A percentile compares a stretch with the other conserved stretches of the same genome.
phyloP scores from a whole-genome alignment of 1,284 basidiomycete genomes.

The Phaffia rhodozyma region DNA sequence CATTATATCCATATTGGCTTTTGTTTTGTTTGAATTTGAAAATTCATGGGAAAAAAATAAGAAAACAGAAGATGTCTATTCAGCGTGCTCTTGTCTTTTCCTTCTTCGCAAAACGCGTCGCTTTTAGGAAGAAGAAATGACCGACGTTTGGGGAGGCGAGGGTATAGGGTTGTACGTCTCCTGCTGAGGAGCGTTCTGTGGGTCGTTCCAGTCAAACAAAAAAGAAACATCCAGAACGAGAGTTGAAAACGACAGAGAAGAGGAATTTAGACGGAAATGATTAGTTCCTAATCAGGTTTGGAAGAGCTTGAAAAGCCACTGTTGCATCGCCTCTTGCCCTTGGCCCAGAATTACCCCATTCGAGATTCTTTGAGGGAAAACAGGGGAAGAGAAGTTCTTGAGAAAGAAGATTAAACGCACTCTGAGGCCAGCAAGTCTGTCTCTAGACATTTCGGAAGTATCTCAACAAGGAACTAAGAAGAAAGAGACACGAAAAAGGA shows the following conservation, averaged over 20 bases:
- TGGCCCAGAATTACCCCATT: no score
- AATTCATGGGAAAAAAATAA: neutral
- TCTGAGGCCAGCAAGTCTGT: slow-evolving; percentile 17
- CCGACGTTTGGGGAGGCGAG: neutral
- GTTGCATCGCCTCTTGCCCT: no score
- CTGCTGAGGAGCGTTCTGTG: neutral
- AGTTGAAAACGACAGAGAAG: neutral
- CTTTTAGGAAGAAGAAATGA: no score
- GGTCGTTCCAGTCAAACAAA: neutral
- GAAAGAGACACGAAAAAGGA: neutral
- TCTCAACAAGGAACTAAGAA: neutral
- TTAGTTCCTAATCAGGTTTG: neutral
- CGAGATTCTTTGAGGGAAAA: neutral
- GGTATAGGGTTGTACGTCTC: neutral
- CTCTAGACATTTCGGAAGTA: slow-evolving; percentile 11
- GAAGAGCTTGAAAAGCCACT: no score
- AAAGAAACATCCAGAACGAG: neutral
- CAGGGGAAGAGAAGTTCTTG: neutral
- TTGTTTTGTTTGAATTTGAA: neutral
- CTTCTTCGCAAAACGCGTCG: no score
- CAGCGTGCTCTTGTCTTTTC: neutral
- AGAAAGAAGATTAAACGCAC: neutral
- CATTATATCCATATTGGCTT: neutral
- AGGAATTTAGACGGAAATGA: neutral
- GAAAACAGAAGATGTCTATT: neutral